phyloP scores from a whole-genome alignment of 2,329 filamentous ascomycete species.

The Beauveria asiatica region DNA sequence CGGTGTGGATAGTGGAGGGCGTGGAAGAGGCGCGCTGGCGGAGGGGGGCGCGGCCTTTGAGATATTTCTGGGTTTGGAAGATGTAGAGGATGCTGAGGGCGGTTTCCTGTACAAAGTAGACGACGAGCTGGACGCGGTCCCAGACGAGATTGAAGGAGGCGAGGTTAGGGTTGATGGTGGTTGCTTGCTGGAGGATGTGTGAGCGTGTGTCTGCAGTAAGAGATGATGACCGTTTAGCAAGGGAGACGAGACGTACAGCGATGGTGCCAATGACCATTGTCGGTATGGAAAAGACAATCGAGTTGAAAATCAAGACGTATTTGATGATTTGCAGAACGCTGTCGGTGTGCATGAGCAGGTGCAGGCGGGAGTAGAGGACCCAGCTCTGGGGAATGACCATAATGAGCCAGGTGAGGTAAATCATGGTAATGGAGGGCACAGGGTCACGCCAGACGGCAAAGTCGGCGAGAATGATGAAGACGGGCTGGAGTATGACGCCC shows the following conservation, averaged over 20 bases:
- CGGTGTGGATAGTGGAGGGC: constrained; percentile 32
- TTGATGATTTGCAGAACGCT: constrained; percentile 39
- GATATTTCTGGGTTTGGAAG: constrained; percentile 14
- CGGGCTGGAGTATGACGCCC: constrained; percentile 24
- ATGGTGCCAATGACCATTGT: constrained; percentile 46
- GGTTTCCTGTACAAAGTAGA: constrained; percentile 45
- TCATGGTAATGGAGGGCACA: constrained; percentile 14
- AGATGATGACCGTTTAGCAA: background rate
- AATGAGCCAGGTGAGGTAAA: constrained; percentile 18
- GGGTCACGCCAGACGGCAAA: constrained; percentile 15
- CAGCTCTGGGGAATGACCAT: constrained; percentile 52
- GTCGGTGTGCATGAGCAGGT: constrained; percentile 45
- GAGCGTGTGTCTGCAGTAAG: background rate
- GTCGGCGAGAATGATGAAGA: constrained; percentile 36
- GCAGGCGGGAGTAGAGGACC: constrained; percentile 52
- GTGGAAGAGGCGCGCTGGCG: constrained; percentile 29
- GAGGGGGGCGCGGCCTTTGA: constrained; percentile 11
- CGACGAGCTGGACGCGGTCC: constrained; percentile 44
- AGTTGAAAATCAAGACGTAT: constrained; percentile 46
- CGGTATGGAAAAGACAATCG: constrained; percentile 42
- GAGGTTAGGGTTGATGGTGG: constrained; percentile 17
- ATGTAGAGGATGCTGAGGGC: constrained; percentile 44
- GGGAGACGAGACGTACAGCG: constrained; percentile 26
- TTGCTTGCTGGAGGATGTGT: constrained; percentile 20
- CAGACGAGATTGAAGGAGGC: constrained; percentile 27